Conservation (phyloP, 177 flowering plant species). For the Tripterygium wilfordii region DNA sequence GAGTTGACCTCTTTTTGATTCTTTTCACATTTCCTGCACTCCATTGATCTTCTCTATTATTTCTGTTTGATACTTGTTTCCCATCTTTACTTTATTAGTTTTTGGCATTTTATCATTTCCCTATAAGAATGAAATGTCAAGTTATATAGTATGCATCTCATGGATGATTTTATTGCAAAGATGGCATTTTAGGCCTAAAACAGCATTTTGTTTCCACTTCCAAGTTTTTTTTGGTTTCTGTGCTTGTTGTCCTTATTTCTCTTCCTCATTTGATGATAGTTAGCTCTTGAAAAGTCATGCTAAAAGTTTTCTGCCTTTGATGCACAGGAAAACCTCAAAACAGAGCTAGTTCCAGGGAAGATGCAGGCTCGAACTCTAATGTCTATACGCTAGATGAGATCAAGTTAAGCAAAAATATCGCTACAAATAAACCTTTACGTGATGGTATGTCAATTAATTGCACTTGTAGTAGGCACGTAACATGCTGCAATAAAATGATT, state of each 20-base stretch:
- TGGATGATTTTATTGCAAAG: background rate
- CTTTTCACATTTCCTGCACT: too few relatives aligned
- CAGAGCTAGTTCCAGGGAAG: slow-evolving; percentile 12
- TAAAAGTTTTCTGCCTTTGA: slow-evolving; percentile 5
- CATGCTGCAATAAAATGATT: background rate
- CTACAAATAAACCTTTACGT: slow-evolving; percentile 34
- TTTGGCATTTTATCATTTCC: too few relatives aligned
- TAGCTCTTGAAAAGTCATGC: too few relatives aligned
- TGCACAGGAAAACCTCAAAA: slow-evolving; percentile 29
- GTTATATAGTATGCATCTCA: background rate
- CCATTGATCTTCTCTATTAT: too few relatives aligned
- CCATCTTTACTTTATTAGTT: too few relatives aligned
- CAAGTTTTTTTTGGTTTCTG: background rate
- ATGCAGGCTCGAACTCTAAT: slow-evolving; percentile 11
- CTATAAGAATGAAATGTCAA: background rate
- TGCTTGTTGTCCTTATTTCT: background rate
- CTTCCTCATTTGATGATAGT: too few relatives aligned
- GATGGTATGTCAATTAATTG: slow-evolving; percentile 37
- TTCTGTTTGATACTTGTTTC: too few relatives aligned
- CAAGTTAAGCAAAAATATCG: slow-evolving; percentile 12
- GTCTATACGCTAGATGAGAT: slow-evolving; percentile 15
- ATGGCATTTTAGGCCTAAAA: too few relatives aligned
- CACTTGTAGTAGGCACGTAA: too few relatives aligned
- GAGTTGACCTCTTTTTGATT: too few relatives aligned
- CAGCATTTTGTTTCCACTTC: background rate